Conservation (phyloP, 495 filamentous ascomycete genomes). For the Talaromyces stipitatus region DNA sequence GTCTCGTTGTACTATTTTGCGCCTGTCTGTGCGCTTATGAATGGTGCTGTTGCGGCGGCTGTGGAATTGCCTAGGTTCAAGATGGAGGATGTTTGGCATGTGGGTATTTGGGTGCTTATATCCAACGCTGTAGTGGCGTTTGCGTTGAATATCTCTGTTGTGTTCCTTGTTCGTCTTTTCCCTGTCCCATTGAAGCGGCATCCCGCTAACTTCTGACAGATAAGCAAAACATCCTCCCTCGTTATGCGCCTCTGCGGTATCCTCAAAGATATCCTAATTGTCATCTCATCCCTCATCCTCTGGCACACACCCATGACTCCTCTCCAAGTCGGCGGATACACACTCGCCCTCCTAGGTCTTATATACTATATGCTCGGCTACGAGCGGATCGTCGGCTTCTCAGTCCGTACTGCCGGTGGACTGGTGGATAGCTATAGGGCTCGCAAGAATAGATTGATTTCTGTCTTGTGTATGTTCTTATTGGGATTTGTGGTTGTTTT, state of each 20-base stretch:
- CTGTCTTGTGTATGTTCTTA: neutral
- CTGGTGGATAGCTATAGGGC: conserved; percentile 80
- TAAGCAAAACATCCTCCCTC: conserved; percentile 70
- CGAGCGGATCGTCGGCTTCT: conserved; percentile 3
- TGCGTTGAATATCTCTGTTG: conserved; percentile 66
- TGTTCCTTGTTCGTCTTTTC: conserved; percentile 56
- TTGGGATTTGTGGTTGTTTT: neutral
- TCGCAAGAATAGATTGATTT: conserved; percentile 33
- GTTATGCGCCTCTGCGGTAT: conserved; percentile 70
- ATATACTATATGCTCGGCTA: conserved; percentile 59
- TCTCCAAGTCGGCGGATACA: conserved; percentile 60
- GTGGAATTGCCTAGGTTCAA: conserved; percentile 50
- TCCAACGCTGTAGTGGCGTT: conserved; percentile 69
- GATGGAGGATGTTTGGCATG: conserved; percentile 42
- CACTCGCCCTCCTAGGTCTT: conserved; percentile 54
- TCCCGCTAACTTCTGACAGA: conserved; percentile 32
- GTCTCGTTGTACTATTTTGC: conserved; percentile 83
- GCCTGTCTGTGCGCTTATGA: conserved; percentile 70
- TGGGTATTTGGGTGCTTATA: conserved; percentile 52
- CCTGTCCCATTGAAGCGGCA: neutral
- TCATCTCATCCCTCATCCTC: conserved; percentile 54
- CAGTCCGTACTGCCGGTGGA: neutral
- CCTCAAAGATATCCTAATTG: conserved; percentile 69
- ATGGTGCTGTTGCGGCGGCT: conserved; percentile 54
- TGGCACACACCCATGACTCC: conserved; percentile 53